Percentiles rank a stretch among this genome's conserved stretches.
Evolutionary conservation across 257 asterid species (phyloP).

Genomic region (Mitragyna speciosa): DNA sequence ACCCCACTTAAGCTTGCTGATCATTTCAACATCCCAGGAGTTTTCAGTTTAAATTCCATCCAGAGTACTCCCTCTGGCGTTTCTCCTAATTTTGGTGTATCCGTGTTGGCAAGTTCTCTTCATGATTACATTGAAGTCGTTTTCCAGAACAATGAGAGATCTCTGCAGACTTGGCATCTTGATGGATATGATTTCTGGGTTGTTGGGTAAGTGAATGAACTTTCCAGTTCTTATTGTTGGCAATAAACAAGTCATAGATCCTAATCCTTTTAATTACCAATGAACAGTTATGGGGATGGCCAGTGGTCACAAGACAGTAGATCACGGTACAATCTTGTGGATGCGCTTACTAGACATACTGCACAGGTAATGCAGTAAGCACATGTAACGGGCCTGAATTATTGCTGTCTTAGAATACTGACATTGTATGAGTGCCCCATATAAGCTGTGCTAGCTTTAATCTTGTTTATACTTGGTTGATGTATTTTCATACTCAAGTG

Average conservation of each 20-base stretch:
- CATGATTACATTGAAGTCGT: constrained; percentile 84
- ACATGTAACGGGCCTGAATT: neutral
- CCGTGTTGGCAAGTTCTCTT: constrained; percentile 66
- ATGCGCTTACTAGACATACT: constrained; percentile 88
- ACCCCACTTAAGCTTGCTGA: constrained; percentile 98
- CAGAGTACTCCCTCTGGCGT: constrained; percentile 54
- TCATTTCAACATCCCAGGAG: constrained; percentile 79
- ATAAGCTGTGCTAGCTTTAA: no score
- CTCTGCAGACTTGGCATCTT: constrained; percentile 84
- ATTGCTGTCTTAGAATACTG: neutral
- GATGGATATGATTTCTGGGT: constrained; percentile 99
- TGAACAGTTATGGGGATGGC: constrained; percentile 68
- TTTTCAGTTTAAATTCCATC: constrained; percentile 61
- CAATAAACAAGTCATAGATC: neutral
- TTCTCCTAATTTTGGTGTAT: constrained; percentile 46
- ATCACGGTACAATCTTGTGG: constrained; percentile 70
- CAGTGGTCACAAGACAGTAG: constrained; percentile 70
- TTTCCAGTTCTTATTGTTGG: neutral
- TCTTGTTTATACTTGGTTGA: no score
- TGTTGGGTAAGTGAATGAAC: constrained; percentile 55
- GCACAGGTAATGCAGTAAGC: constrained; percentile 53
- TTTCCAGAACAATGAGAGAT: constrained; percentile 65
- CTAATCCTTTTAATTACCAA: constrained; percentile 17
- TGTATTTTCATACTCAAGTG: neutral
- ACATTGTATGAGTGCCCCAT: no score